phyloP scores from a whole-genome alignment of 2,329 filamentous ascomycete species.

The Herpotrichia juniperi region DNA sequence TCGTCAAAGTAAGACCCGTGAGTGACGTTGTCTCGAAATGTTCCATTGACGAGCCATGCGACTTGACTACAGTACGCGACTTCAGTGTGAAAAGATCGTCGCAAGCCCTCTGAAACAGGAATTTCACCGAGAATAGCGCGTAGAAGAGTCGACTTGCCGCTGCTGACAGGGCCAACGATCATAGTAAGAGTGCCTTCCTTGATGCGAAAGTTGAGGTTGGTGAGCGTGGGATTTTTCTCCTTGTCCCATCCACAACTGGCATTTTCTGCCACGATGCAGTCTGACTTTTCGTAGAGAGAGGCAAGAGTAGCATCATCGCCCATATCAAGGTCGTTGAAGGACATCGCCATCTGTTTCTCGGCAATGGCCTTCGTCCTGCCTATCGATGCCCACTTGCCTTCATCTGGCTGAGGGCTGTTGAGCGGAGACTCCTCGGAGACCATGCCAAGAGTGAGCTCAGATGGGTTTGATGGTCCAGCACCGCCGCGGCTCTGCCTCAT shows the following conservation, averaged over 20 bases:
- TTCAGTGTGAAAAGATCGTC: constrained; percentile 7
- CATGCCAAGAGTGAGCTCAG: not conserved
- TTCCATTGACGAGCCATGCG: constrained; percentile 34
- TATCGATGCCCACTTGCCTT: not conserved
- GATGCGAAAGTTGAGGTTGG: constrained; percentile 9
- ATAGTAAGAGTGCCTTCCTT: constrained; percentile 5
- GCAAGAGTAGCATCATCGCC: constrained; percentile 12
- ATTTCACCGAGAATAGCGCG: constrained; percentile 19
- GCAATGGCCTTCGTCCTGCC: not conserved
- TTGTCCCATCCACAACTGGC: constrained; percentile 17
- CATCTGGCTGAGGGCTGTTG: not conserved
- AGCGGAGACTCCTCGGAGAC: not conserved
- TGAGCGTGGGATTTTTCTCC: constrained; percentile 13
- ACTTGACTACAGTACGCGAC: constrained; percentile 31
- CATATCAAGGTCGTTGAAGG: constrained; percentile 7
- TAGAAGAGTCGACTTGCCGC: constrained; percentile 43
- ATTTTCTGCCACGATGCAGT: constrained; percentile 16
- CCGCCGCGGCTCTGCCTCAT: not conserved
- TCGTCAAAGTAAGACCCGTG: constrained; percentile 22
- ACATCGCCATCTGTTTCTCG: constrained; percentile 2
- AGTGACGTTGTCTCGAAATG: constrained; percentile 32
- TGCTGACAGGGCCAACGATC: constrained; percentile 13
- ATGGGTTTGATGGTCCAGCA: not conserved
- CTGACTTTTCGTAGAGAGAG: constrained; percentile 6
- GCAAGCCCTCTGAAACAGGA: constrained; percentile 5